Evolutionary conservation across 2,329 filamentous ascomycete species (phyloP).

Genomic region (Fusarium paranaense): DNA sequence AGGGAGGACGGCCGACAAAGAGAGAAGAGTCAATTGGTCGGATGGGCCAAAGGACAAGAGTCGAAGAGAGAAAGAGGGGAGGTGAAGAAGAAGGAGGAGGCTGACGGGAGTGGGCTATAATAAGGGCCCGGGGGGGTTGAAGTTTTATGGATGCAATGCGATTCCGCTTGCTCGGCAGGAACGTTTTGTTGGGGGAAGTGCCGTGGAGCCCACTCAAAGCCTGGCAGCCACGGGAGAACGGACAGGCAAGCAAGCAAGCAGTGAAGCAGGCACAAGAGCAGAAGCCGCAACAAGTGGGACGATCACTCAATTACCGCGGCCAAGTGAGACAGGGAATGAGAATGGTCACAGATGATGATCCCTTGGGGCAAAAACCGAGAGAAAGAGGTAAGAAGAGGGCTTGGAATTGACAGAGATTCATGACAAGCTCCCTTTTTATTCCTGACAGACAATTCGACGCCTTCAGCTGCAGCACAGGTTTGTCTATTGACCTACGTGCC

Average conservation of each 20-base stretch:
- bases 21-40: conserved; percentile 39
- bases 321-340: conserved; percentile 3
- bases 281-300: conserved; percentile 31
- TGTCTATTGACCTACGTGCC: neutral
- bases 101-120: conserved; percentile 7
- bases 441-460: neutral
- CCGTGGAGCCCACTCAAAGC: conserved; percentile 38
- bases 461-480: neutral
- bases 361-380: neutral
- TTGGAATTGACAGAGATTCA: neutral
- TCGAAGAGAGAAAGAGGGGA: conserved; percentile 8
- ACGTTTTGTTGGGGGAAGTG: conserved; percentile 42
- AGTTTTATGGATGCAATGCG: conserved; percentile 36
- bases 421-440: neutral
- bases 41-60: conserved; percentile 8
- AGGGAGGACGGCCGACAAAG: conserved; percentile 30
- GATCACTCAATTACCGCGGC: conserved; percentile 20
- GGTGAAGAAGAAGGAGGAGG: conserved; percentile 5
- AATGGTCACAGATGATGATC: neutral
- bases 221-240: conserved; percentile 10
- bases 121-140: conserved; percentile 25
- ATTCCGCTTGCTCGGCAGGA: conserved; percentile 32
- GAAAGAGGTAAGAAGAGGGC: neutral
- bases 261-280: conserved; percentile 23
- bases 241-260: conserved; percentile 16